Evolutionary conservation across 1,284 basidiomycete genomes (phyloP).

Genomic region (Boletus semigastroideus): DNA sequence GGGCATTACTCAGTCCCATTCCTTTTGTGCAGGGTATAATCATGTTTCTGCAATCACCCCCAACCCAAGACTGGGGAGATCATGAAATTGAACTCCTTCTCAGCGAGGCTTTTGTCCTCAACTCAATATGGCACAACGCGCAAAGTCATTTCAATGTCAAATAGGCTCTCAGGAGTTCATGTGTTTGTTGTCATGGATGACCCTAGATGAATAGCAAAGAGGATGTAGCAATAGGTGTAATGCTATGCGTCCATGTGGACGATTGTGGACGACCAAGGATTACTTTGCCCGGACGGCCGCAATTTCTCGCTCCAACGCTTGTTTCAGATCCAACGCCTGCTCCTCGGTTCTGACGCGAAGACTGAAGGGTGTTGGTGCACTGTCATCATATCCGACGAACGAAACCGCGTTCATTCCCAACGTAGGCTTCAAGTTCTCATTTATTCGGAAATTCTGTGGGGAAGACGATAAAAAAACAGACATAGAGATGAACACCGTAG

Average conservation of each 20-base stretch:
- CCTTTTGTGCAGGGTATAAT: slow-evolving; percentile 78
- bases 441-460: slow-evolving; percentile 66
- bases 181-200: not conserved
- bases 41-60: slow-evolving; percentile 96
- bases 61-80: slow-evolving; percentile 94
- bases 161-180: slow-evolving; percentile 13
- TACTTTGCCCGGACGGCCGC: slow-evolving; percentile 41
- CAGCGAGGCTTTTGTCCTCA: slow-evolving; percentile 94
- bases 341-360: slow-evolving; percentile 65
- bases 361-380: slow-evolving; percentile 56
- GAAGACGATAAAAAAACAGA: slow-evolving; percentile 5
- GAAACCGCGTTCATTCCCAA: slow-evolving; percentile 52
- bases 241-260: slow-evolving; percentile 17
- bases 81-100: slow-evolving; percentile 94
- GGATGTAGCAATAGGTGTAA: slow-evolving; percentile 29
- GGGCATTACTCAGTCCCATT: slow-evolving; percentile 6
- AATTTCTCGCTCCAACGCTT: slow-evolving; percentile 64
- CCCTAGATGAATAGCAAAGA: slow-evolving; percentile 14
- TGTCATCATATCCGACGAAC: slow-evolving; percentile 70
- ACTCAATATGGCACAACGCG: slow-evolving; percentile 91
- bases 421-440: slow-evolving; percentile 52
- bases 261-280: slow-evolving; percentile 1
- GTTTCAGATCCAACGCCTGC: slow-evolving; percentile 57
- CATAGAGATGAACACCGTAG: not conserved
- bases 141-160: slow-evolving; percentile 80